Evolutionary conservation across 805 yeast species (phyloP), one percentile per base, ranked within the genome.

Genomic region (Lipomyces mesembrius): DNA sequence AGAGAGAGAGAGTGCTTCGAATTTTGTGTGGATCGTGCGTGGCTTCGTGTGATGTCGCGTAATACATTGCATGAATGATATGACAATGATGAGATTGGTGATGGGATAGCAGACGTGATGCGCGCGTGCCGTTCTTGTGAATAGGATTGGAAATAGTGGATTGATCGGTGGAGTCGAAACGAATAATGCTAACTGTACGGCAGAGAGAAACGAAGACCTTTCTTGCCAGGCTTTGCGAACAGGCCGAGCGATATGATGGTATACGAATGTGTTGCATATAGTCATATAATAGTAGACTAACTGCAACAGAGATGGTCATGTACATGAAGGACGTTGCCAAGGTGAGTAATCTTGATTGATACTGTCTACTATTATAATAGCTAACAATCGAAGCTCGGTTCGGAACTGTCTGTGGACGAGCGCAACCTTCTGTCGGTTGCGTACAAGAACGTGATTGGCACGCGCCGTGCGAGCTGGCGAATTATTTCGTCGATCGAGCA

Each of bases 381-480:
- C 52, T 32, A 39, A 58, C 56, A 14, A 22, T 5, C n/a, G 8
- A 22, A 66, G 69, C 67, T 68, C 72, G 81, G 80, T 66, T 71
- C 75, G 83, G 99, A 95, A 82, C 85, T 94, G 76, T 89, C 97
- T 57, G 98, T 95, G 72, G 99, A 94, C 84, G 99, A 94, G 85
- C 94, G 99, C 82, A 94, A 94, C 83, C 86, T 94, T 75, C 87
- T 94, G 76, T 91, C 97, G 34, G 99, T 94, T 75, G 99, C 99
- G 71, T 94, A 95, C 87, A 94, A 94, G 84, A 94, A 94, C 78
- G 99, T 95, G 66, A 94, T 94, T 80, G 99, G 99, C 79, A 97
- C 98, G 70, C 94, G 98, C 79, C 95, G 99, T 83, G 99, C 99
- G 71, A 92, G 98, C 64, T 94, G 99, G 99, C 92, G 99, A 88